These are phyloP conservation scores for Periconia sp. DNA, from an alignment of 2,329 filamentous ascomycete genomes.

Conservation along the genomic window DNA sequence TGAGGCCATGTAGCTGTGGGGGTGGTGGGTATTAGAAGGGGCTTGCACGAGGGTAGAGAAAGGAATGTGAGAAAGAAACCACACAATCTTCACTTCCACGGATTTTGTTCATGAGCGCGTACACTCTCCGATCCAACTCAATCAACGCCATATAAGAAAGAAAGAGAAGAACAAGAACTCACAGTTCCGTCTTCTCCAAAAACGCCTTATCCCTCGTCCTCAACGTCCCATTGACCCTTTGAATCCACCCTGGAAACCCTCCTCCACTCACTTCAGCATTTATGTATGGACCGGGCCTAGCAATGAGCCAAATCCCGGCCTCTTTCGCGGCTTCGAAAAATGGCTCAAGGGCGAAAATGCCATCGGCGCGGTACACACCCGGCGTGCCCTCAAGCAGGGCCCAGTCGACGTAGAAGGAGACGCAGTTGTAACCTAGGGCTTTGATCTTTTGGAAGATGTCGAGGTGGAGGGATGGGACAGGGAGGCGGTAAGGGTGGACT, in stretches of 20 bases:
- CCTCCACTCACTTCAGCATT: constrained; percentile 77
- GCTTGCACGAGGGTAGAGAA: no score
- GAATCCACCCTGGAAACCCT: constrained; percentile 79
- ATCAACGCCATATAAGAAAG: no score
- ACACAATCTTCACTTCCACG: no score
- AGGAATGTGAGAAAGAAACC: no score
- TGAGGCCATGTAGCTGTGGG: constrained; percentile 62
- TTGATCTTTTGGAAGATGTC: constrained; percentile 84
- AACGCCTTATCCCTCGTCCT: constrained; percentile 65
- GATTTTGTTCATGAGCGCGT: no score
- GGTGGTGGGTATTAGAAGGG: no score
- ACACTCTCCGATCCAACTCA: no score
- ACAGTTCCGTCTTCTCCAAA: constrained; percentile 68
- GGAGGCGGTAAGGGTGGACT: constrained; percentile 68
- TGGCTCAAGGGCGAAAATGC: constrained; percentile 70
- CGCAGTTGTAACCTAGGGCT: constrained; percentile 75
- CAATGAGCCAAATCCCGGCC: constrained; percentile 76
- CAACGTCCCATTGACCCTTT: constrained; percentile 65
- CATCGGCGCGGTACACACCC: constrained; percentile 69
- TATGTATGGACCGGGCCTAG: constrained; percentile 71
- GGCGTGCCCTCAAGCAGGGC: constrained; percentile 73
- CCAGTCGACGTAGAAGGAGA: constrained; percentile 82
- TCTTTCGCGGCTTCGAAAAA: constrained; percentile 76
- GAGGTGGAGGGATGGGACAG: constrained; percentile 64
- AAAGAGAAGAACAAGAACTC: constrained; percentile 26